Evolutionary conservation across 257 asterid genomes (phyloP).

Genomic region (Verbascum thapsus): DNA sequence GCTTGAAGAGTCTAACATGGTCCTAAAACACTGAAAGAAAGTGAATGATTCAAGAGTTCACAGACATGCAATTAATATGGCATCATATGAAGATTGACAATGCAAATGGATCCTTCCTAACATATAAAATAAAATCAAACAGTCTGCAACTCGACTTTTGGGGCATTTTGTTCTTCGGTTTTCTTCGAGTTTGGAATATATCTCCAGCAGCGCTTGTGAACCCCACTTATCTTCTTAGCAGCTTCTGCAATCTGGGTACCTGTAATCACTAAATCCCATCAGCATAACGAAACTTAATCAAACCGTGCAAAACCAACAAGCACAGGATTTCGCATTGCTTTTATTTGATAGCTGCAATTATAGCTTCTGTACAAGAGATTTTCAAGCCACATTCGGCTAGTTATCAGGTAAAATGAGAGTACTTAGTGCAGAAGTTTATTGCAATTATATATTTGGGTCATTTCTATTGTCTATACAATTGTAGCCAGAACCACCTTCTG

Average conservation of each 20-base stretch:
- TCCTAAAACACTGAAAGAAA: too few relatives aligned
- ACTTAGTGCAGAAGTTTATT: too few relatives aligned
- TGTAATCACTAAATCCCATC: constrained; percentile 32
- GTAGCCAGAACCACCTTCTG: background rate
- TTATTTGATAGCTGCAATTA: too few relatives aligned
- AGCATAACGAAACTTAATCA: background rate
- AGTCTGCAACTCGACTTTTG: constrained; percentile 46
- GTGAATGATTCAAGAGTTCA: too few relatives aligned
- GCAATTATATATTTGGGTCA: background rate
- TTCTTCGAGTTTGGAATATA: constrained; percentile 53
- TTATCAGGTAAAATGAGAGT: too few relatives aligned
- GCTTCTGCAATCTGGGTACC: constrained; percentile 76
- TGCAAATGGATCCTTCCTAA: constrained; percentile 3
- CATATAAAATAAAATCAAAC: constrained; percentile 38
- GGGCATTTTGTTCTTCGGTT: constrained; percentile 40
- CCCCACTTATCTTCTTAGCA: constrained; percentile 94
- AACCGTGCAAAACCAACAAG: constrained; percentile 3
- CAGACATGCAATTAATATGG: too few relatives aligned
- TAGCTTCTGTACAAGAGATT: too few relatives aligned
- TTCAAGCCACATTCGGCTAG: too few relatives aligned
- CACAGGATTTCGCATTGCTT: background rate
- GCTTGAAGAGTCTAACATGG: too few relatives aligned
- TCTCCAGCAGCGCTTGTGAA: constrained; percentile 95
- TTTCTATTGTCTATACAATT: background rate
- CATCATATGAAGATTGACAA: background rate